A percentile compares a stretch with the other conserved stretches of the same genome.
Conservation (phyloP, 208 protist genomes). For the Acanthamoeba lenticulata region DNA sequence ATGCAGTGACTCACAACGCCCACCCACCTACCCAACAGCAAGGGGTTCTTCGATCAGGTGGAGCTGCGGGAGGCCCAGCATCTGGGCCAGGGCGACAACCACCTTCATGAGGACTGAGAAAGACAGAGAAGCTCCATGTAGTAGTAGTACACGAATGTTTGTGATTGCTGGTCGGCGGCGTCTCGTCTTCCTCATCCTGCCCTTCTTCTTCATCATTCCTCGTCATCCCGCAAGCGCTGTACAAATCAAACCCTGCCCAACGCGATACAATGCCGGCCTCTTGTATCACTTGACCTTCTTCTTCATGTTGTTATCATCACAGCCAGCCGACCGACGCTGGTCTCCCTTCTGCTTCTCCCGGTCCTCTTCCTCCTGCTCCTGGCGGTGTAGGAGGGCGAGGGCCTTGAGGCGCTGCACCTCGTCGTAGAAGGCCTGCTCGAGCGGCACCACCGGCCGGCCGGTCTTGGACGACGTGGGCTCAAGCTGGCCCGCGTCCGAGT, state of each 20-base stretch:
- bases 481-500: not conserved
- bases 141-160: no score
- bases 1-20: not conserved
- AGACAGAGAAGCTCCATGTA: no score
- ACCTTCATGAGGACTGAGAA: not conserved
- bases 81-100: not conserved
- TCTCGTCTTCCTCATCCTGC: no score
- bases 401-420: not conserved
- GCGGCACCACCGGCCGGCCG: not conserved
- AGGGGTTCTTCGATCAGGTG: not conserved
- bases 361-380: not conserved
- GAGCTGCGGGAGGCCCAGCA: not conserved
- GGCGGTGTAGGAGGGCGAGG: not conserved
- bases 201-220: no score
- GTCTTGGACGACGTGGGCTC: not conserved
- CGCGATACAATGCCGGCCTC: no score
- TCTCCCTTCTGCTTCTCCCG: not conserved
- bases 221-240: no score
- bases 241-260: no score
- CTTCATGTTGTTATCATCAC: not conserved
- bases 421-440: not conserved
- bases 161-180: no score
- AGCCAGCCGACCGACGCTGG: no score
- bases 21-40: not conserved
- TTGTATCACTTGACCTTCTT: not conserved